Evolutionary conservation across 352 stramenopile genomes (phyloP).

Genomic region (Pythium rishiriense): DNA sequence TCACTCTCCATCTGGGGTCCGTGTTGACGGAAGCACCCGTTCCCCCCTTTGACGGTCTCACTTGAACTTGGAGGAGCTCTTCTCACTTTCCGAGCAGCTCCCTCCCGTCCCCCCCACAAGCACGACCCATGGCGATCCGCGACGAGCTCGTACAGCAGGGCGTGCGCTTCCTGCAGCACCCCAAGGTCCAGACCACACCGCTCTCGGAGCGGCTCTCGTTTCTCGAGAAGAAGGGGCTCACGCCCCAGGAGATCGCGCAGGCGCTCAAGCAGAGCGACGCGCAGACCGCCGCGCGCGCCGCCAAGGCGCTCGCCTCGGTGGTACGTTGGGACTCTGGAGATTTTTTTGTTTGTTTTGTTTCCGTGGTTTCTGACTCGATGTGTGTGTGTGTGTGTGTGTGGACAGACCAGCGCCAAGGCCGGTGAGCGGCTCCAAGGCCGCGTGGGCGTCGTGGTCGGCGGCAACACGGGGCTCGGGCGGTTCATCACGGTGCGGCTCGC

Average conservation of each 20-base stretch:
- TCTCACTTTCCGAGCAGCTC: not conserved
- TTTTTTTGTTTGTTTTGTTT: too few species aligned
- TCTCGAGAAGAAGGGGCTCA: conserved; percentile 77
- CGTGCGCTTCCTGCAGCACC: conserved; percentile 78
- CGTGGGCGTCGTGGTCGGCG: conserved; percentile 61
- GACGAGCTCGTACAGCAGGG: conserved; percentile 69
- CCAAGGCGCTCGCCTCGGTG: conserved; percentile 61
- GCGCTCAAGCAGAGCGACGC: conserved; percentile 72
- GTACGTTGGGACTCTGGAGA: conserved; percentile 32
- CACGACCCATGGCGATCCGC: conserved; percentile 37
- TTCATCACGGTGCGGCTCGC: conserved; percentile 62
- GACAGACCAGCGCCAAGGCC: conserved; percentile 53
- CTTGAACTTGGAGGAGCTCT: not conserved
- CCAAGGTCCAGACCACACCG: conserved; percentile 74
- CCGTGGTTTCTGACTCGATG: too few species aligned
- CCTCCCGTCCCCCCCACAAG: not conserved
- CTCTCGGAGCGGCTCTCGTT: conserved; percentile 72
- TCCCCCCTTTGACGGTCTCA: not conserved
- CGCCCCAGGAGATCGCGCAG: conserved; percentile 60
- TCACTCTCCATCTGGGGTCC: not conserved
- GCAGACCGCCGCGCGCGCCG: conserved; percentile 47
- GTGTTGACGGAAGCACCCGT: too few species aligned
- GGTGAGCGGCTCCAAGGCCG: conserved; percentile 56
- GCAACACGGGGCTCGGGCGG: conserved; percentile 57
- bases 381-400: not conserved